Base-by-base conservation (phyloP, 202 grass and related monocot genomes). In the Miscanthus sacchariflorus region DNA sequence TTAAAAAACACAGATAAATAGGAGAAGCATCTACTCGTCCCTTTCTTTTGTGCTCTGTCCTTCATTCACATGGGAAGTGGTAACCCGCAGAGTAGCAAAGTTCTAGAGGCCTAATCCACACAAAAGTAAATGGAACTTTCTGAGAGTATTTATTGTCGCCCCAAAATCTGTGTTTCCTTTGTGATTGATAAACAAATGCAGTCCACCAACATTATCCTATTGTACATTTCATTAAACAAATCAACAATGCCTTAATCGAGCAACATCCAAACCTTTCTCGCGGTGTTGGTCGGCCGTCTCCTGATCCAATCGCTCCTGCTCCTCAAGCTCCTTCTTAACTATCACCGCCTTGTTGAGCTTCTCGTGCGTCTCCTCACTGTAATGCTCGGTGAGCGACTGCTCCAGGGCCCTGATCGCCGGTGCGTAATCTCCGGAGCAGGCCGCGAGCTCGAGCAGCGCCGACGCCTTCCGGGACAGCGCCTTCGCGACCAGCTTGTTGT, bases 391-490 rank as follows among this genome's bases (percentile, higher is more conserved):
- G 19, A 90, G 82, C 42, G 90, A 89, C 81, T 86, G 86, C 83
- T 90, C 59, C 73, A 92, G 83, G 40, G 85, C 88, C 79, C 77
- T 79, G 76, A 95, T 84, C 46, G 76, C 88, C 46, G 74, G 73
- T 9, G 77, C 75, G 48, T 86, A 95, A 73, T 92, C 90, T 13
- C 75, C 80, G 81, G 90, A 76, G 63, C 74, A 72, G n/a, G 17
- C 68, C 7, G 69, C 90, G 76, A 92, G 87, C 81, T 92, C 72
- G 58, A 90, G 72, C 74, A 92, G 74, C 40, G 88, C 93, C 30
- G 88, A 77, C 36, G 73, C 90, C 84, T 92, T 95, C 79, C 90
- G 80, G 54, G 79, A 83, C 85, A 90, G 80, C 48, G 93, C 93
- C 36, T 46, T 82, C 58, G 90, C 93, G 7, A 92, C 52, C 82